phyloP scores from a whole-genome alignment of 345 rosid species.

The Linum lewisii region DNA sequence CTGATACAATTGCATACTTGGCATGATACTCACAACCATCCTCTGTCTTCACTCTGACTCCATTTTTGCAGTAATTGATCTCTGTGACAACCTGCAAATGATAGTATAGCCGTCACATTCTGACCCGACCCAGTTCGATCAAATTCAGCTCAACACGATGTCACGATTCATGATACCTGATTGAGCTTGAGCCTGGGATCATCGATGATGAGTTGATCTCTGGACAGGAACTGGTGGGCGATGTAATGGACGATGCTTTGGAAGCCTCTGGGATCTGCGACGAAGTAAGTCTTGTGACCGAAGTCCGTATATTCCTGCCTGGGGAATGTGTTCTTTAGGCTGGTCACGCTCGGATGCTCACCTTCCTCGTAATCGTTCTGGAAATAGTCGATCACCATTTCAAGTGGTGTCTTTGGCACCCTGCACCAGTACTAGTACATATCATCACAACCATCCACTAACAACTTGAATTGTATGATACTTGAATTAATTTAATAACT shows the following conservation, averaged over 20 bases:
- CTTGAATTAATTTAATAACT: too few species aligned
- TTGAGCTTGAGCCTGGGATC: slow-evolving; percentile 3
- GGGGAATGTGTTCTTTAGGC: neutral
- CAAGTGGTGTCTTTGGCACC: neutral
- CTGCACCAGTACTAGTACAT: neutral
- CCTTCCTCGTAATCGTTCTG: neutral
- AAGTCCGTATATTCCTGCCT: neutral
- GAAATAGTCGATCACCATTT: neutral
- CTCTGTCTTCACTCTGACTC: slow-evolving; percentile 1
- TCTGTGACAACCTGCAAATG: neutral
- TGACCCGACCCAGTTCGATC: too few species aligned
- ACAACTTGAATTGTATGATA: too few species aligned
- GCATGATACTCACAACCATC: neutral
- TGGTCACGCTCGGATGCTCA: neutral
- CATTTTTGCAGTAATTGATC: neutral
- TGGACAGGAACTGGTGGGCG: neutral
- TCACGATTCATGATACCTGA: too few species aligned
- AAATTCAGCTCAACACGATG: too few species aligned
- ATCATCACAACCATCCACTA: too few species aligned
- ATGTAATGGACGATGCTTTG: neutral
- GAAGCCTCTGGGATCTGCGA: neutral
- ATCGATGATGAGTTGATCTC: neutral
- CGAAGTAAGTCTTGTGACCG: neutral
- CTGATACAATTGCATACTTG: neutral
- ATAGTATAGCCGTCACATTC: neutral